Base-by-base conservation (phyloP, 2,329 filamentous ascomycete genomes). In the Chrysoporthe cubensis region DNA sequence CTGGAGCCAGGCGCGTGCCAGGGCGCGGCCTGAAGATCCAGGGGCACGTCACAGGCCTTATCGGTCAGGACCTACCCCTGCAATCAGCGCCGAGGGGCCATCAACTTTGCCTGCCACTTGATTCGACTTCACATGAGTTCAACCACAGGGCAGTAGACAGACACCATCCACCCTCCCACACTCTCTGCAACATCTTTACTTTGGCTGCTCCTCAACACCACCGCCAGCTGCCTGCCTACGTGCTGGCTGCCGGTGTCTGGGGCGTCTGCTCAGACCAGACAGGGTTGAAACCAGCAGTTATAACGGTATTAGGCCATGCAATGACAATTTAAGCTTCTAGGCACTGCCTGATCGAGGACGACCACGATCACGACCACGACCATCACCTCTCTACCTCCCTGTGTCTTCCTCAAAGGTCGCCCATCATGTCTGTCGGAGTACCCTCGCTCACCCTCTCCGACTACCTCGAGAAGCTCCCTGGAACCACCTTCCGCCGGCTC, bases 381-480 rank as follows among this genome's bases (percentile, higher is more conserved):
- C 5, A 16, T 26, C 21, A 37, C 14, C 58, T 21, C 11, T 26
- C 52, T 37, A 21, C 18, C 32, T 32, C 32, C 64, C 48, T 3
- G 42, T 37, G 37, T 50, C 50, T 11, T 43, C 44, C 42, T 34
- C 43, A 14, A 13, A 44, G 37, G 48, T 60, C 57, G 65, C 62
- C 66, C 67, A 68, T 46, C 58, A 71, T 85, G 83, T 82, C 84
- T 74, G 78, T 78, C 77, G 79, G 76, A 72, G 76, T 79, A 46
- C 83, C 83, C 68, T 85, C 86, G 70, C 83, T 88, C 70, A 84
- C 87, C 71, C 86, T 90, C 68, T 92, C 95, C 77, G 94, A 97
- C 77, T 98, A 97, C 81, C 90, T 98, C 78, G 94, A 98, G 85
- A 89, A 90, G 78, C 90, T 97, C 75, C 92, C 92, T 62, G 93